These are phyloP conservation scores for Zymoseptoria ardabiliae DNA, from an alignment of 2,329 filamentous ascomycete genomes.

Conservation along the genomic window DNA sequence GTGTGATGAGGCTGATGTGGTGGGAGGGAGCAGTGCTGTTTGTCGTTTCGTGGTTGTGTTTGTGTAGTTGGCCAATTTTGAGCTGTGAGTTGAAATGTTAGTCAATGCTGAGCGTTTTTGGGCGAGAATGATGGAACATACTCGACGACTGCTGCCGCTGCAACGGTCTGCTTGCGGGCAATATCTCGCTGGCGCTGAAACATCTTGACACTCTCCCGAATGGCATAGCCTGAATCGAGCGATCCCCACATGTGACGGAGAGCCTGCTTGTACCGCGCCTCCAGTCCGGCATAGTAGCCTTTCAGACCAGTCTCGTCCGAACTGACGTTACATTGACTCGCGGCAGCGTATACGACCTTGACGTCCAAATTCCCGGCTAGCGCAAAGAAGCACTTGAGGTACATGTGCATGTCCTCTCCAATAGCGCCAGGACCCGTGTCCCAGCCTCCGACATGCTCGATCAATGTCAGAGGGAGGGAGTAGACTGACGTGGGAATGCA, in stretches of 20 bases:
- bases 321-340: slow-evolving; percentile 66
- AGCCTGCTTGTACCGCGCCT: slow-evolving; percentile 64
- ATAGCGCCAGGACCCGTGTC: slow-evolving; percentile 64
- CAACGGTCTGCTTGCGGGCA: slow-evolving; percentile 5
- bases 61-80: slow-evolving; percentile 24
- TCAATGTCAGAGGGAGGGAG: slow-evolving; percentile 58
- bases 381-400: slow-evolving; percentile 69
- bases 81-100: slow-evolving; percentile 17
- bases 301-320: slow-evolving; percentile 49
- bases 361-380: slow-evolving; percentile 62
- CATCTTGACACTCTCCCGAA: slow-evolving; percentile 34
- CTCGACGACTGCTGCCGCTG: slow-evolving; percentile 23
- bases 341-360: slow-evolving; percentile 58
- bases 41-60: slow-evolving; percentile 26
- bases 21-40: slow-evolving; percentile 18
- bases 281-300: slow-evolving; percentile 51
- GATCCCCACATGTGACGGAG: slow-evolving; percentile 71
- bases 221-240: slow-evolving; percentile 59
- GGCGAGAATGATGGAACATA: slow-evolving; percentile 11
- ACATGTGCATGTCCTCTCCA: slow-evolving; percentile 71
- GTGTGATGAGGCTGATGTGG: not conserved
- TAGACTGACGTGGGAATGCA: slow-evolving; percentile 69
- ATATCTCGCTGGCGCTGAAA: slow-evolving; percentile 17
- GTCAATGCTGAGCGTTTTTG: not conserved
- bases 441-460: slow-evolving; percentile 65